Conservation (phyloP, 2,329 filamentous ascomycete species). For the Seiridium cupressi region DNA sequence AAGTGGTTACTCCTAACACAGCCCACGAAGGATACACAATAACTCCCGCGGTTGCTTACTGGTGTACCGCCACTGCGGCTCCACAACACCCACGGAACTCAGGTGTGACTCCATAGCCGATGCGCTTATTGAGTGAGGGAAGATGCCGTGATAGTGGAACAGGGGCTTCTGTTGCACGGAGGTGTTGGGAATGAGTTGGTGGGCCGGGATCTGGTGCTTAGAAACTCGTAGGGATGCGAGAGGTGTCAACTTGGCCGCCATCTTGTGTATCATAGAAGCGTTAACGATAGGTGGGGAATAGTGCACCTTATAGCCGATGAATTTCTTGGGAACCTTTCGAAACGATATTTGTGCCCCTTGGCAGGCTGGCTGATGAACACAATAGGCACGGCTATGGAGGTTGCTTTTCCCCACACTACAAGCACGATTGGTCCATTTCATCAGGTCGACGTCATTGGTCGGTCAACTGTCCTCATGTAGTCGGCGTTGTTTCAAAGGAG, state of each 20-base stretch:
- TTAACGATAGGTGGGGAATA: background rate
- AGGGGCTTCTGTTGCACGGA: slow-evolving; percentile 62
- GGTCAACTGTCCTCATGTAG: background rate
- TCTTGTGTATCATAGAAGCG: background rate
- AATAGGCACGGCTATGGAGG: too few species aligned
- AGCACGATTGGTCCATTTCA: background rate
- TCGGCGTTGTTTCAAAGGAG: background rate
- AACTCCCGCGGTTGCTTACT: slow-evolving; percentile 24
- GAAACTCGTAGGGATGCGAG: slow-evolving; percentile 54
- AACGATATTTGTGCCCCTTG: too few species aligned
- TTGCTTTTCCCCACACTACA: too few species aligned
- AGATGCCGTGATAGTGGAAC: slow-evolving; percentile 63
- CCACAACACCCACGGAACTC: slow-evolving; percentile 48
- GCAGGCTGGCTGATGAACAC: too few species aligned
- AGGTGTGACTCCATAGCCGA: slow-evolving; percentile 57
- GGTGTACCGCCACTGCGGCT: slow-evolving; percentile 65
- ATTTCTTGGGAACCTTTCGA: too few species aligned
- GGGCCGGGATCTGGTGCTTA: slow-evolving; percentile 56
- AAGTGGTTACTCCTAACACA: too few species aligned
- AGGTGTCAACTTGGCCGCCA: slow-evolving; percentile 24
- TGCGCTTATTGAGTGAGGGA: slow-evolving; percentile 39
- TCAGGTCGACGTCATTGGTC: slow-evolving; percentile 1
- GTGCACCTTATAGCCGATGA: too few species aligned
- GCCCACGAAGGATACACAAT: too few species aligned
- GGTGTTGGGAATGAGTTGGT: slow-evolving; percentile 61